Evolutionary conservation across 495 filamentous ascomycete genomes (phyloP), one percentile per base, ranked within the genome.

Genomic region (Letharia lupina): DNA sequence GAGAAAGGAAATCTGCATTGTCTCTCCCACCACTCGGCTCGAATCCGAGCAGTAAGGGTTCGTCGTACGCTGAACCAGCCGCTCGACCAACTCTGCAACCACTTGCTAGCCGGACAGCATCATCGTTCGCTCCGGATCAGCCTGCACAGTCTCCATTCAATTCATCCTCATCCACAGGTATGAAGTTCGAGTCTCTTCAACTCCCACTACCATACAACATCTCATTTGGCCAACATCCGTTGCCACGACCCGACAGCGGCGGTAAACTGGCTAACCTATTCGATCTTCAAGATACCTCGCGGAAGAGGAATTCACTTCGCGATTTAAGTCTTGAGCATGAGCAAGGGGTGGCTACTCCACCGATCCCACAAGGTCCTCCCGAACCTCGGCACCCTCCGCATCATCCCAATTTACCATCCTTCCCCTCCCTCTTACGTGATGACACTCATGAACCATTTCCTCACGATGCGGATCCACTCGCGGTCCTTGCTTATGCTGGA

Each of bases 401-500:
- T 41, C 33, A 37, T 31, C 40, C 41, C 31, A 47, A 13, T 9
- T 41, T 62, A 41, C 65, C 65, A 62, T 45, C 33, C 8, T 40
- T 67, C 33, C 48, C 60, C 31, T 50, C 61, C 20, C 39, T 62
- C 8, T 42, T 47, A 10, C 50, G 61, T 48, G 65, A 67, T n/a
- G 65, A 67, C 5, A 35, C 50, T 16, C 52, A 41, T 59, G 52
- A 63, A 23, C 35, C 44, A 41, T 42, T 59, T 12, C 31, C 33
- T 10, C 66, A 52, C 3, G 13, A 64, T 41, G 61, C 66, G 15
- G 69, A 70, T 56, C 62, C 69, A 3, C 69, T 70, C 45, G 65
- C 66, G 20, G 63, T 70, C 8, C 66, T 70, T 39, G 69, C 69
- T n/a, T 68, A 70, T 58, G 69, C 66, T 4, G 69, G 64, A 52